Base-by-base conservation (phyloP, 192 early-diverging fungal genomes). In the Allomyces macrogynus region DNA sequence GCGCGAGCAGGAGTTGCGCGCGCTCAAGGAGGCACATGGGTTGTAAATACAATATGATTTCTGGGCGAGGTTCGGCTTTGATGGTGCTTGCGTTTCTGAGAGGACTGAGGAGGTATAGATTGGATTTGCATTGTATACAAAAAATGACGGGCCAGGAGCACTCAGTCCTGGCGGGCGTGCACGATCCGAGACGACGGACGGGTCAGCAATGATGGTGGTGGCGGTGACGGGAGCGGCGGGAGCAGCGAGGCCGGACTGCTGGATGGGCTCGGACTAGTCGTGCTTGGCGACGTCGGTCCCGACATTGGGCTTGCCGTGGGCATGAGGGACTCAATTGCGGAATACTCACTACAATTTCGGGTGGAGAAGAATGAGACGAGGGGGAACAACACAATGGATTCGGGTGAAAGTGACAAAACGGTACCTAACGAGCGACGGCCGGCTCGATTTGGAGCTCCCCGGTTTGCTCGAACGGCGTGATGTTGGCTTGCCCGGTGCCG, bases 1-100 rank as follows among this genome's bases (percentile, higher is more conserved):
- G 75, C 84, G 86, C 65, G 85, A 87, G 62, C 83, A 87, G 60
- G 83, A 87, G 61, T 74, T 89, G 9, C 77, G 76, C 67, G 80
- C 87, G 70, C 67, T 89, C 57, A 82, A 85, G 69, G 49, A 57
- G 20, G 16, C 12, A 16, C 20, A 57, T 57, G 49, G 49, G 20
- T n/a, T 57, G 16, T 40, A 57, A 57, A 57, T 57, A 57, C 12
- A 57, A 0, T 20, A 20, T 14, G 12, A 10, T 57, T 16, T 54
- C 12, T 54, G 44, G n/a, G 26, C 26, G 26, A 4, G 32, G 32
- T 40, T 40, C 32, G 32, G 32, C 8, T 40, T 8, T 40, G 32
- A 40, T 40, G 32, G 32, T 8, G 32, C 32, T 40, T 40, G 32
- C 32, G 32, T 40, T 7, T 40, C 32, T 40, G 32, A 7, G 7